Evolutionary conservation across 352 stramenopile species (phyloP).

Genomic region (Hyaloperonospora arabidopsidis): DNA sequence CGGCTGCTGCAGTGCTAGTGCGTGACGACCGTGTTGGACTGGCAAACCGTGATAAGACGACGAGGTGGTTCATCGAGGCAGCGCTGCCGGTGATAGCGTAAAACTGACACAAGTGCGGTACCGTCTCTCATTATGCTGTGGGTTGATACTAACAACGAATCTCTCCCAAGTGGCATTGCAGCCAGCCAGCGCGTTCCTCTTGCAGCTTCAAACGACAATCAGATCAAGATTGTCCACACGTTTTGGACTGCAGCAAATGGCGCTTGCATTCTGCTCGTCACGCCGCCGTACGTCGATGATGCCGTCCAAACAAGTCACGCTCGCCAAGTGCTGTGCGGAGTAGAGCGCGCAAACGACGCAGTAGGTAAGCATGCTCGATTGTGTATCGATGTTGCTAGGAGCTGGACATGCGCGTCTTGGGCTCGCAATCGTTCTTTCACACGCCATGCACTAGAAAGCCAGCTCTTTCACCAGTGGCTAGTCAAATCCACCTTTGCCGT

Average conservation of each 20-base stretch:
- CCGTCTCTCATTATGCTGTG: slow-evolving; percentile 55
- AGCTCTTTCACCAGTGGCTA: slow-evolving; percentile 72
- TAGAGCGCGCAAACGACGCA: slow-evolving; percentile 40
- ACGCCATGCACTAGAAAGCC: too few relatives aligned
- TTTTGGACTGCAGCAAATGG: slow-evolving; percentile 15
- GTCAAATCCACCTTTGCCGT: slow-evolving; percentile 69
- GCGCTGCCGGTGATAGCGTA: slow-evolving; percentile 31
- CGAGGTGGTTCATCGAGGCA: slow-evolving; percentile 40
- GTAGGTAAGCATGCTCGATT: slow-evolving; percentile 36
- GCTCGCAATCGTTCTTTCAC: slow-evolving; percentile 47
- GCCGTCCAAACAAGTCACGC: slow-evolving; percentile 19
- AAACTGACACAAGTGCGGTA: slow-evolving; percentile 28
- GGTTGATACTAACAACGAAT: slow-evolving; percentile 66
- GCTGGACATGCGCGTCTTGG: slow-evolving; percentile 27
- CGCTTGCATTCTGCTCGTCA: slow-evolving; percentile 45
- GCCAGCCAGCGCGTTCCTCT: slow-evolving; percentile 42
- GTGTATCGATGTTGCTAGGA: slow-evolving; percentile 34
- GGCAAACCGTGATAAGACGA: background rate
- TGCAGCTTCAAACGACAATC: slow-evolving; percentile 37
- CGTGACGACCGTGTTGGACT: background rate
- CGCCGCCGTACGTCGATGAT: slow-evolving; percentile 48
- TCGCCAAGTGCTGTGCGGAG: slow-evolving; percentile 3
- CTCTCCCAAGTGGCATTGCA: slow-evolving; percentile 18
- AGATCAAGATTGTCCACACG: slow-evolving; percentile 24
- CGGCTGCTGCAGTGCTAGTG: background rate